Conservation (phyloP, 345 rosid species). For the Noccaea caerulescens region DNA sequence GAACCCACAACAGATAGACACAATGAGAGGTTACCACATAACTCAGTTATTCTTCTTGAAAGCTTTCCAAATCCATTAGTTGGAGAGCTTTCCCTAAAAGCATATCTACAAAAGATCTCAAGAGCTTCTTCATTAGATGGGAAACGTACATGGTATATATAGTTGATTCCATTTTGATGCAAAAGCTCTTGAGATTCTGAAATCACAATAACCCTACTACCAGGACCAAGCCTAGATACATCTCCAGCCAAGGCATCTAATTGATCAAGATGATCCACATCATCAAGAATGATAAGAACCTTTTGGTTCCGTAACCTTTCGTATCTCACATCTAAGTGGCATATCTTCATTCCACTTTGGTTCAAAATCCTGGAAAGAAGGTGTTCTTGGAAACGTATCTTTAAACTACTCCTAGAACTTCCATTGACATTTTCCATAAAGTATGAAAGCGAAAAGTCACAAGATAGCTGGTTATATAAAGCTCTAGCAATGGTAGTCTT, state of each 20-base stretch:
- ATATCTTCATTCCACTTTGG: neutral
- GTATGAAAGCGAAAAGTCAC: neutral
- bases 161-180: neutral
- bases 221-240: neutral
- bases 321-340: neutral
- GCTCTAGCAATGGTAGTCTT: neutral
- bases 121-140: neutral
- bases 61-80: neutral
- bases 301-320: neutral
- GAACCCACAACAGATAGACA: neutral
- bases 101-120: neutral
- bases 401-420: neutral
- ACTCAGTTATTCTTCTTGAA: neutral
- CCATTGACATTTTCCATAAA: neutral
- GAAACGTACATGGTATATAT: neutral
- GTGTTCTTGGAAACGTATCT: neutral
- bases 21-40: neutral
- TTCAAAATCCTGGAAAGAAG: neutral
- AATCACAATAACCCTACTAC: neutral
- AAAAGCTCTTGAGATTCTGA: neutral
- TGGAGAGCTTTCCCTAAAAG: neutral
- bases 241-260: neutral
- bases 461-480: neutral
- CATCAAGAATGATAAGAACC: neutral
- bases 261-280: neutral